Percentiles rank a stretch among this genome's conserved stretches.
Evolutionary conservation across 306 rosid species (phyloP).

Genomic region (Abrus precatorius): DNA sequence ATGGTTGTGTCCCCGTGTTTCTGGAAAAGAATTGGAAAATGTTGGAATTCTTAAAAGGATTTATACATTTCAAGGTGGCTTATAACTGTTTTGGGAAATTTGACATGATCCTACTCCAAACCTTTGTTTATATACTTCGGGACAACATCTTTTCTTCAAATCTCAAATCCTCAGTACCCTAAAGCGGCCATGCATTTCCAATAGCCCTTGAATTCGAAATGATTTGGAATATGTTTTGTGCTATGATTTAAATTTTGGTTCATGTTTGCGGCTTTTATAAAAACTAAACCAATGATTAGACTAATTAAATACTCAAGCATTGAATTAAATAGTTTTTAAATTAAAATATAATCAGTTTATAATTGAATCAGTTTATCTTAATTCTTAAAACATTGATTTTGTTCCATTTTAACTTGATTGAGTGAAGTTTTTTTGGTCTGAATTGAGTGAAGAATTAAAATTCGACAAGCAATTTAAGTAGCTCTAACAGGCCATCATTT

Average conservation of each 20-base stretch:
- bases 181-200: neutral
- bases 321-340: neutral
- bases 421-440: neutral
- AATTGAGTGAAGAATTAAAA: neutral
- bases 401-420: neutral
- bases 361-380: neutral
- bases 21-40: slow-evolving; percentile 8
- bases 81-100: neutral
- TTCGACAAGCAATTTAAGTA: neutral
- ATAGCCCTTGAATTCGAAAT: neutral
- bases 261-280: neutral
- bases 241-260: neutral
- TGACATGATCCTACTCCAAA: neutral
- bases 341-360: neutral
- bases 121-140: neutral
- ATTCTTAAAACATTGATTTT: neutral
- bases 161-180: too few relatives aligned
- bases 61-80: neutral
- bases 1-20: neutral
- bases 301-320: neutral
- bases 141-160: neutral
- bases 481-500: neutral
- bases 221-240: neutral
- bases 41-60: neutral
- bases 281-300: neutral